These are phyloP conservation scores for Kuraishia ogatae DNA, from an alignment of 805 yeast genomes.

Conservation along the genomic window DNA sequence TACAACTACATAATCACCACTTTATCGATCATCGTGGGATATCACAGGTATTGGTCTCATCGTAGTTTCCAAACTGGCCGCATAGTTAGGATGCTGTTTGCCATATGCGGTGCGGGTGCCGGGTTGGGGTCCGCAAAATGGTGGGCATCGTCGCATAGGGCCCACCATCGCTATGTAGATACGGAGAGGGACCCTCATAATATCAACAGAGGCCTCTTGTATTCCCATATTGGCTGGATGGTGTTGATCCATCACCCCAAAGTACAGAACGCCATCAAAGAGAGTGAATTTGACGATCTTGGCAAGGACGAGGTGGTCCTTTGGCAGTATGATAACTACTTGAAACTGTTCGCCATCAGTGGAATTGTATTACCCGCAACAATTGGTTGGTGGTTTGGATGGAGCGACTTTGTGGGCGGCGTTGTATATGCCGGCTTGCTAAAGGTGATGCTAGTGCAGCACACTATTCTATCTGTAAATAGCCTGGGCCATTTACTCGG, in stretches of 20 bases:
- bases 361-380: constrained; percentile 57
- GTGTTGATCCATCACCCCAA: constrained; percentile 57
- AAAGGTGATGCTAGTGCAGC: constrained; percentile 65
- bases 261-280: constrained; percentile 28
- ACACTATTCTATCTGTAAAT: constrained; percentile 81
- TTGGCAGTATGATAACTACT: constrained; percentile 70
- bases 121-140: constrained; percentile 70
- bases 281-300: constrained; percentile 51
- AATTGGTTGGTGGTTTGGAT: constrained; percentile 38
- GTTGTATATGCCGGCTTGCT: constrained; percentile 69
- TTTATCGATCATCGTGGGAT: constrained; percentile 73
- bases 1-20: constrained; percentile 53
- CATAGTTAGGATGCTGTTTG: constrained; percentile 38
- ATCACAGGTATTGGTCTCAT: constrained; percentile 73
- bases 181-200: constrained; percentile 86
- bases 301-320: constrained; percentile 45
- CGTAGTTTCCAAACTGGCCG: constrained; percentile 38
- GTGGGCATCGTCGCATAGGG: constrained; percentile 82
- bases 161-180: constrained; percentile 86
- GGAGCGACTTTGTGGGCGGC: constrained; percentile 64
- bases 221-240: constrained; percentile 88
- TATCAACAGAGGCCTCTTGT: constrained; percentile 70
- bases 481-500: constrained; percentile 86
- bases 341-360: constrained; percentile 42
- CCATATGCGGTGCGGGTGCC: constrained; percentile 59